Percentiles rank a stretch among this genome's conserved stretches.
Conservation (phyloP, 495 filamentous ascomycete species). For the Immersiella caudata region DNA sequence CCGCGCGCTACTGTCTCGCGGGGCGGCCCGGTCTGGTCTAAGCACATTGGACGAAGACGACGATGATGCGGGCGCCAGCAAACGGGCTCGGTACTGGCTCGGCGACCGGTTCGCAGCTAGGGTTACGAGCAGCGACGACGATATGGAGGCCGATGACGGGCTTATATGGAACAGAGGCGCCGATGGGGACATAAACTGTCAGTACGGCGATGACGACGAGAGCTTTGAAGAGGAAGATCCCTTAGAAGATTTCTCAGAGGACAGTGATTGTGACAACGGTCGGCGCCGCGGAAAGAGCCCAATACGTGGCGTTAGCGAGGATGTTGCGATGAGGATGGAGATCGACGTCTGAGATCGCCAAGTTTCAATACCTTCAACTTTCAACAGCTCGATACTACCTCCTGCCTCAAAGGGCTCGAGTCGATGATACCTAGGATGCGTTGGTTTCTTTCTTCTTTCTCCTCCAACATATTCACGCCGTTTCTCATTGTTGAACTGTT, state of each 20-base stretch:
- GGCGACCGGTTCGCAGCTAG: conserved; percentile 61
- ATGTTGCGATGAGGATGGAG: conserved; percentile 73
- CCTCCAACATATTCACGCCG: not conserved
- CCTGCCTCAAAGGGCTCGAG: not conserved
- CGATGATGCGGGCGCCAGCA: conserved; percentile 20
- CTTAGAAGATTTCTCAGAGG: conserved; percentile 52
- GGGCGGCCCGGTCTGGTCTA: conserved; percentile 13
- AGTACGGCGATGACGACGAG: conserved; percentile 55
- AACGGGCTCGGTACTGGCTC: conserved; percentile 59
- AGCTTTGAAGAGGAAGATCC: conserved; percentile 55
- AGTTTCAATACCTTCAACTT: conserved; percentile 9
- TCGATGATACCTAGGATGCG: not conserved
- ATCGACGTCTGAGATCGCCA: conserved; percentile 42
- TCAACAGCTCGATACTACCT: not conserved
- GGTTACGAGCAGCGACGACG: conserved; percentile 45
- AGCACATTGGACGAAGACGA: conserved; percentile 13
- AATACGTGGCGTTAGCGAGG: conserved; percentile 71
- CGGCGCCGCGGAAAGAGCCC: conserved; percentile 55
- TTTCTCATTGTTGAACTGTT: not conserved
- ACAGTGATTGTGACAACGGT: conserved; percentile 40
- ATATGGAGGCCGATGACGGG: conserved; percentile 46
- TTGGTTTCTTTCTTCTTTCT: conserved; percentile 12
- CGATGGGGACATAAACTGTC: conserved; percentile 52
- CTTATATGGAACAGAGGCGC: conserved; percentile 54
- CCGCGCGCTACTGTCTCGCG: conserved; percentile 31